Conservation (phyloP, 1,284 basidiomycete species). For the Ceratobasidium sp. region DNA sequence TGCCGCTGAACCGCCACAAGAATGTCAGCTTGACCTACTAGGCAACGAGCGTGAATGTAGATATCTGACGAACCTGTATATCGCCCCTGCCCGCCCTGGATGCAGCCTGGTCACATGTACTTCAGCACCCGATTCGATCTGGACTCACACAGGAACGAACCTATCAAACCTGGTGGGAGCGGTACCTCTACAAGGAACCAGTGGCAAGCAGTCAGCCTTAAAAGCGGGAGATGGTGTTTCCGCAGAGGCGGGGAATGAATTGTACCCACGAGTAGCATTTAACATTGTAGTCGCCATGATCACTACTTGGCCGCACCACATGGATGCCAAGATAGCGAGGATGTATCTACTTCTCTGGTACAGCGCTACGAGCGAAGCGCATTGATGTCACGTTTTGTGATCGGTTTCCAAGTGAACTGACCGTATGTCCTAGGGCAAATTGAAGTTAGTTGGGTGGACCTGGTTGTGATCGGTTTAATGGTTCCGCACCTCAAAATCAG, state of each 20-base stretch:
- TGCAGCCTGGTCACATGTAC: slow-evolving; percentile 22
- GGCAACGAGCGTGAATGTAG: background rate
- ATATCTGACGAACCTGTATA: slow-evolving; percentile 9
- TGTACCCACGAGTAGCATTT: slow-evolving; percentile 7
- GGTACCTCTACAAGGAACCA: slow-evolving; percentile 1
- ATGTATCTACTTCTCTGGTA: slow-evolving; percentile 27
- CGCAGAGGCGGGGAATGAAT: background rate
- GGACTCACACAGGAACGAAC: background rate
- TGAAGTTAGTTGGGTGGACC: background rate
- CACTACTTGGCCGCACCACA: slow-evolving; percentile 39
- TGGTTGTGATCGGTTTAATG: background rate
- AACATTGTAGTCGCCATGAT: slow-evolving; percentile 25
- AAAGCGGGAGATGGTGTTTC: no score
- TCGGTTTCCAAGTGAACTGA: background rate
- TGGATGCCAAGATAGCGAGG: background rate
- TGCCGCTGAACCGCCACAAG: slow-evolving; percentile 11
- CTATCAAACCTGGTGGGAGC: slow-evolving; percentile 34
- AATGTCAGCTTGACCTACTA: background rate
- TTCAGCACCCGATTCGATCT: background rate
- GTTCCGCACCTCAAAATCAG: slow-evolving; percentile 30
- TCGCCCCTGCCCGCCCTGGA: background rate
- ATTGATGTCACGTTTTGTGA: background rate
- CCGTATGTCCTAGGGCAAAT: slow-evolving; percentile 35
- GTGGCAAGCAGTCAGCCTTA: no score
- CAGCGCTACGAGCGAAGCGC: slow-evolving; percentile 1